Conservation (phyloP, 495 filamentous ascomycete species). For the Ramalina peruviana region DNA sequence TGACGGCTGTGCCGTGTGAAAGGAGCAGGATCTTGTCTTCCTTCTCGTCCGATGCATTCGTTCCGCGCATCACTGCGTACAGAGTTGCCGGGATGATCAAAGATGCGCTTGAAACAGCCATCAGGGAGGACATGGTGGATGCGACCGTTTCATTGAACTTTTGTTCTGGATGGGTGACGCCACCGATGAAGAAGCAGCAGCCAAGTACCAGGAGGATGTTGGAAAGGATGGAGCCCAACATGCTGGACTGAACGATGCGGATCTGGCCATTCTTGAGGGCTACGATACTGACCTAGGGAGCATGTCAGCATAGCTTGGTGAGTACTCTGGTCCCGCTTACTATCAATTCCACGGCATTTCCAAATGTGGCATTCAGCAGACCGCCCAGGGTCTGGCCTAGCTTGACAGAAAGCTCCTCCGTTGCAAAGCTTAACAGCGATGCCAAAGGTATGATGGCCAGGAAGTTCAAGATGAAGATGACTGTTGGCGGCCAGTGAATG, state of each 20-base stretch:
- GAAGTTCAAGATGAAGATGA: slow-evolving; percentile 83
- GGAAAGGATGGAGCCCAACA: slow-evolving; percentile 93
- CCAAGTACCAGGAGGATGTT: slow-evolving; percentile 91
- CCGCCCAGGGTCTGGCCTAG: slow-evolving; percentile 86
- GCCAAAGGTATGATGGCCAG: slow-evolving; percentile 91
- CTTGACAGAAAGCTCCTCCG: slow-evolving; percentile 73
- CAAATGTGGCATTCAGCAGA: slow-evolving; percentile 89
- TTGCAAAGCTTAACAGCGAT: slow-evolving; percentile 85
- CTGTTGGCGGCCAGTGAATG: slow-evolving; percentile 56
- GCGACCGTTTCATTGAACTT: slow-evolving; percentile 77
- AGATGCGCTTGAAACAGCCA: slow-evolving; percentile 82
- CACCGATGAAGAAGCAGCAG: slow-evolving; percentile 91
- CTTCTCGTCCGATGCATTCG: slow-evolving; percentile 25
- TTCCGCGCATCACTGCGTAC: slow-evolving; percentile 41
- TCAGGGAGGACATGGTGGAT: slow-evolving; percentile 89
- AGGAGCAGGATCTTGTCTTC: slow-evolving; percentile 59
- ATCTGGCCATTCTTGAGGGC: slow-evolving; percentile 76
- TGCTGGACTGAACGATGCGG: slow-evolving; percentile 90
- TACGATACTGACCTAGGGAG: slow-evolving; percentile 73
- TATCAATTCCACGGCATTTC: slow-evolving; percentile 97
- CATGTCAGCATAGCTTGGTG: slow-evolving; percentile 3
- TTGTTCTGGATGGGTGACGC: slow-evolving; percentile 53
- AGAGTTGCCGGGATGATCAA: slow-evolving; percentile 84
- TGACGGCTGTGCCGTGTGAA: slow-evolving; percentile 81
- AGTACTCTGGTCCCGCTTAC: slow-evolving; percentile 34